phyloP scores from a whole-genome alignment of 179 eudicot species.

The Corrigiola litoralis region DNA sequence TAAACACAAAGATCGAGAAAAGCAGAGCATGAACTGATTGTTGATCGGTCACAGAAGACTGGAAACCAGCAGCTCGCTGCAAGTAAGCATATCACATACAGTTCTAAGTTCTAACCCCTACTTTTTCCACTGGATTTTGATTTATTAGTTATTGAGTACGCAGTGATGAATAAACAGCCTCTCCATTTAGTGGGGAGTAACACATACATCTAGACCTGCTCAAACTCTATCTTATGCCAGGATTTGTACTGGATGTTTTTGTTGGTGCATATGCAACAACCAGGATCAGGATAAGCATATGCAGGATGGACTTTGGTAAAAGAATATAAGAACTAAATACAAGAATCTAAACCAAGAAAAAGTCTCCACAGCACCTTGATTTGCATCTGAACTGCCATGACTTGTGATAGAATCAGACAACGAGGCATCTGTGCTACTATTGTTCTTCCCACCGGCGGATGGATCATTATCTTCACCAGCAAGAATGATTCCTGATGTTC shows the following conservation, averaged over 20 bases:
- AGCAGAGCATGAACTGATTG: background rate
- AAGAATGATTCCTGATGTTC: slow-evolving; percentile 54
- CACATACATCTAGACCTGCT: no score
- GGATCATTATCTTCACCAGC: slow-evolving; percentile 53
- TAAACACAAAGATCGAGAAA: background rate
- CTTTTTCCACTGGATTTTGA: background rate
- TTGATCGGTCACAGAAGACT: background rate
- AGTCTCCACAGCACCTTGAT: slow-evolving; percentile 54
- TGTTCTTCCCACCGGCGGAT: slow-evolving; percentile 30
- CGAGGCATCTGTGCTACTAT: slow-evolving; percentile 40
- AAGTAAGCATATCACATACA: background rate
- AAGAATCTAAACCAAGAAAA: background rate
- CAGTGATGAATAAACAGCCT: no score
- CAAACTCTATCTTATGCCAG: no score
- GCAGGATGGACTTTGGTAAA: background rate
- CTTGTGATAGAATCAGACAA: slow-evolving; percentile 47
- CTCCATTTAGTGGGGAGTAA: no score
- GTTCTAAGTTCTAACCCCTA: slow-evolving; percentile 2
- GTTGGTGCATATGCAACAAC: no score
- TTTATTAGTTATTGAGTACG: background rate
- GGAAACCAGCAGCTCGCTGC: background rate
- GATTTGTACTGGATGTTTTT: no score
- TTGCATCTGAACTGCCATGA: slow-evolving; percentile 46
- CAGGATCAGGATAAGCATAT: no score
- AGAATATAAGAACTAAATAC: background rate